phyloP scores from a whole-genome alignment of 768 basidiomycete species.

The Phanerochaete sordida region DNA sequence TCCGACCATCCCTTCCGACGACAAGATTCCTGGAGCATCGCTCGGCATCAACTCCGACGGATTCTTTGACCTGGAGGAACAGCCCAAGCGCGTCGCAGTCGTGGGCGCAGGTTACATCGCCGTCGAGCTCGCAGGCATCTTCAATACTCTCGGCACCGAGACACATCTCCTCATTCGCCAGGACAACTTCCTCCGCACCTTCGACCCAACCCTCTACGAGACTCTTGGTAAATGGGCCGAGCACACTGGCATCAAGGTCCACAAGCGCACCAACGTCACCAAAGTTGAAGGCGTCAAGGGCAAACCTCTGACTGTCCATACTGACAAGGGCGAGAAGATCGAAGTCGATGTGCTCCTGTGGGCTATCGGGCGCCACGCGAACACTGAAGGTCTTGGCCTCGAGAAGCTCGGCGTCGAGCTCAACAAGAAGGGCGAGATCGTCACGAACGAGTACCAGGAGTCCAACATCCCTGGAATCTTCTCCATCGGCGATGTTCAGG shows the following conservation, averaged over 20 bases:
- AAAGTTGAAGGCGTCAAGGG: constrained; percentile 77
- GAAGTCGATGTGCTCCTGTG: constrained; percentile 88
- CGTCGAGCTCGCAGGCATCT: constrained; percentile 92
- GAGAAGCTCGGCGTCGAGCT: constrained; percentile 74
- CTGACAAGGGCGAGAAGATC: constrained; percentile 69
- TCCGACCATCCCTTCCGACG: constrained; percentile 75
- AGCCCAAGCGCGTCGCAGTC: constrained; percentile 91
- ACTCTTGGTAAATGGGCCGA: constrained; percentile 89
- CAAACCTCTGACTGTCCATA: constrained; percentile 66
- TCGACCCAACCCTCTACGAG: constrained; percentile 86
- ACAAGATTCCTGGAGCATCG: constrained; percentile 83
- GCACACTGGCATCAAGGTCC: constrained; percentile 85
- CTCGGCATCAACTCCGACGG: constrained; percentile 93
- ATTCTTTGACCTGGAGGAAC: constrained; percentile 88
- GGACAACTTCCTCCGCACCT: constrained; percentile 87
- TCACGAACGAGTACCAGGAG: constrained; percentile 92
- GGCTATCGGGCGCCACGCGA: constrained; percentile 89
- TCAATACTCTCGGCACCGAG: constrained; percentile 87
- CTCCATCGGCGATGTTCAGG: constrained; percentile 90
- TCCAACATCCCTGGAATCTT: constrained; percentile 66
- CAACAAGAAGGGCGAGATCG: constrained; percentile 73
- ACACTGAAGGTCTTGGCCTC: constrained; percentile 75
- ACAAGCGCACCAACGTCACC: constrained; percentile 70
- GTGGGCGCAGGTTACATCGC: constrained; percentile 98
- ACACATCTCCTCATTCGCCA: constrained; percentile 89